Percentiles rank a stretch among this genome's conserved stretches.
These are phyloP conservation scores for Grifola frondosa DNA, from an alignment of 1,284 basidiomycete genomes.

Conservation along the genomic window DNA sequence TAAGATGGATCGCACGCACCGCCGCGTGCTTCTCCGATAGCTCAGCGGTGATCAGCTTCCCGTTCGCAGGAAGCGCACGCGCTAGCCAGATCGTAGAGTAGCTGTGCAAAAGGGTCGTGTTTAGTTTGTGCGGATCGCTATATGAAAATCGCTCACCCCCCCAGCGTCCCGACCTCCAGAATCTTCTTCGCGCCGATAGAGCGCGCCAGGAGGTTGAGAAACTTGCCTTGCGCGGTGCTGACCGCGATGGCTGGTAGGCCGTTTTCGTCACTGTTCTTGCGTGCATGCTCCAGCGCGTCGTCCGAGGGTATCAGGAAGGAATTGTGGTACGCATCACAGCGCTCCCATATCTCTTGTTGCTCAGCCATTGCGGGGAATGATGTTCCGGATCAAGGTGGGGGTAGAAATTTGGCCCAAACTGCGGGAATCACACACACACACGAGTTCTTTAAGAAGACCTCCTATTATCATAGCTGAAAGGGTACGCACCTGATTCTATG, in stretches of 20 bases:
- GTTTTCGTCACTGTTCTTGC: conserved; percentile 41
- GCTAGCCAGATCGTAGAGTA: conserved; percentile 65
- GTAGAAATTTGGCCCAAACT: too few species aligned
- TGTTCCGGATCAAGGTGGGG: too few species aligned
- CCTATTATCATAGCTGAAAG: too few species aligned
- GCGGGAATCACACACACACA: too few species aligned
- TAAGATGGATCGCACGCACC: conserved; percentile 30
- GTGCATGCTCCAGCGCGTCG: conserved; percentile 42
- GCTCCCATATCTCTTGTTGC: conserved; percentile 51
- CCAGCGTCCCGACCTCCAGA: conserved; percentile 62
- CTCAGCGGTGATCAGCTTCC: conserved; percentile 52
- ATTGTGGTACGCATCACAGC: conserved; percentile 57
- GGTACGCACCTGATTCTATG: too few species aligned
- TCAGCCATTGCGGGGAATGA: too few species aligned
- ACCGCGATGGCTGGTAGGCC: conserved; percentile 56
- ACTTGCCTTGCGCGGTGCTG: conserved; percentile 55
- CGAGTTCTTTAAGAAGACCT: too few species aligned
- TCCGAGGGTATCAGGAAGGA: conserved; percentile 49
- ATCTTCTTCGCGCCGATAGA: conserved; percentile 51
- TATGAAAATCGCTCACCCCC: conserved; percentile 42
- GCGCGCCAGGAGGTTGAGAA: conserved; percentile 48
- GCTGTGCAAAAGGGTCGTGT: conserved; percentile 27
- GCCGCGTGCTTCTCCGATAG: conserved; percentile 47
- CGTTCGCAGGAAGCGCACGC: conserved; percentile 52
- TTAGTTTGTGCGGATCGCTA: conserved; percentile 8